phyloP scores from a whole-genome alignment of 208 protist genomes.

The Acanthamoeba lenticulata region DNA sequence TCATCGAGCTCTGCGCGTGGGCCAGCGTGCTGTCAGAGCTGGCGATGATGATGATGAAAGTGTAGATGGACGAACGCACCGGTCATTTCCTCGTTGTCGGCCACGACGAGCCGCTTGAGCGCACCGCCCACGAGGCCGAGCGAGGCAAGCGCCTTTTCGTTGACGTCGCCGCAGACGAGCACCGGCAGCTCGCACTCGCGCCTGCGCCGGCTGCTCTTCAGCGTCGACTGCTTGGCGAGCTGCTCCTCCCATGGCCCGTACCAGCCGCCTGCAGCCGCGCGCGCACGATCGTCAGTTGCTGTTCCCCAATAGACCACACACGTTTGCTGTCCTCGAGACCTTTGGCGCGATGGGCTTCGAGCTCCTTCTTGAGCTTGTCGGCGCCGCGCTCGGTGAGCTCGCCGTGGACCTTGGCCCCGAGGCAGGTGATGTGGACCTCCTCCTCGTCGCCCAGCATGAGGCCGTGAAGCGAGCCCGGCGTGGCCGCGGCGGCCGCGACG shows the following conservation, averaged over 20 bases:
- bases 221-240: neutral
- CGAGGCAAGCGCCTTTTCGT: neutral
- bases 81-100: neutral
- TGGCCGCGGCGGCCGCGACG: too few relatives aligned
- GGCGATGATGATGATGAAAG: too few relatives aligned
- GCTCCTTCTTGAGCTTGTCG: neutral
- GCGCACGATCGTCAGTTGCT: too few relatives aligned
- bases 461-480: too few relatives aligned
- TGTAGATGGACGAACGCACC: neutral
- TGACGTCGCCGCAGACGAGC: neutral
- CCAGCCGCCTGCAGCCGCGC: neutral
- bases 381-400: conserved; percentile 41
- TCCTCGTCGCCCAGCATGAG: neutral
- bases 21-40: neutral
- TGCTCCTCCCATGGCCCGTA: neutral
- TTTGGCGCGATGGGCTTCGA: neutral
- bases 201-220: neutral
- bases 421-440: neutral
- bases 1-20: neutral
- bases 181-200: neutral
- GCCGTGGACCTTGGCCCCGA: neutral
- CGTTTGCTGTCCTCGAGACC: too few relatives aligned
- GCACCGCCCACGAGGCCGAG: neutral
- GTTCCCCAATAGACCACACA: too few relatives aligned
- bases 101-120: neutral